Percentiles rank a stretch among this genome's conserved stretches.
Conservation (phyloP, 805 yeast genomes). For the Saccharomyces eubayanus region DNA sequence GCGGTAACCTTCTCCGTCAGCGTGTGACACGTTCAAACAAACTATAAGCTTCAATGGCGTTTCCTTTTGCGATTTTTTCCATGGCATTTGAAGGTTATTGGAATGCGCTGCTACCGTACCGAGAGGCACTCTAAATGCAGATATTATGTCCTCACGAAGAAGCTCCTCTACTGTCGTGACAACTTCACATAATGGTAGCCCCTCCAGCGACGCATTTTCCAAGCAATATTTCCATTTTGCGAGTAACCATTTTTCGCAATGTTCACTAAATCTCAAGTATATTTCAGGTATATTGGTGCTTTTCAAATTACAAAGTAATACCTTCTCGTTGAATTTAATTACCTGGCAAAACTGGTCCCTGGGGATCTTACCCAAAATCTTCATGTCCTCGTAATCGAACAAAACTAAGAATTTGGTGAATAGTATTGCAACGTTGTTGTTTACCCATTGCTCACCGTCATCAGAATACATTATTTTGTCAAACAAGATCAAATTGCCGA, state of each 20-base stretch:
- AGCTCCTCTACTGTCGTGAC: conserved; percentile 36
- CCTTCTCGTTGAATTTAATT: conserved; percentile 18
- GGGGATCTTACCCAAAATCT: conserved; percentile 37
- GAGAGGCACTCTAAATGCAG: conserved; percentile 30
- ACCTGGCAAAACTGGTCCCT: conserved; percentile 31
- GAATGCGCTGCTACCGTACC: conserved; percentile 11
- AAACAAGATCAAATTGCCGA: conserved; percentile 28
- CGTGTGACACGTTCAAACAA: conserved; percentile 31
- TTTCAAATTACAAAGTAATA: conserved; percentile 33
- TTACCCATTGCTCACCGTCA: conserved; percentile 38
- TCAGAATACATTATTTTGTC: conserved; percentile 37
- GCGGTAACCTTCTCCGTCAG: conserved; percentile 26
- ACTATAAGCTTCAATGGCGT: conserved; percentile 37
- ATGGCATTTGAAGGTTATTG: conserved; percentile 5
- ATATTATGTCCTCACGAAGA: conserved; percentile 26
- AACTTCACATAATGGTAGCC: conserved; percentile 23
- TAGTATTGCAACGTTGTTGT: conserved; percentile 9
- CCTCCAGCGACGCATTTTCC: conserved; percentile 33
- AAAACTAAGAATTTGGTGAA: conserved; percentile 15
- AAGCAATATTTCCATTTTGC: conserved; percentile 37
- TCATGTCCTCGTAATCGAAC: conserved; percentile 14
- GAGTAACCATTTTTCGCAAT: conserved; percentile 26
- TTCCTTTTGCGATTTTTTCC: conserved; percentile 10
- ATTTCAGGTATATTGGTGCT: conserved; percentile 39
- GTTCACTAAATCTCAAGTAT: conserved; percentile 26